Conservation (phyloP, 108 stramenopile species). For the Parietichytrium sp. region DNA sequence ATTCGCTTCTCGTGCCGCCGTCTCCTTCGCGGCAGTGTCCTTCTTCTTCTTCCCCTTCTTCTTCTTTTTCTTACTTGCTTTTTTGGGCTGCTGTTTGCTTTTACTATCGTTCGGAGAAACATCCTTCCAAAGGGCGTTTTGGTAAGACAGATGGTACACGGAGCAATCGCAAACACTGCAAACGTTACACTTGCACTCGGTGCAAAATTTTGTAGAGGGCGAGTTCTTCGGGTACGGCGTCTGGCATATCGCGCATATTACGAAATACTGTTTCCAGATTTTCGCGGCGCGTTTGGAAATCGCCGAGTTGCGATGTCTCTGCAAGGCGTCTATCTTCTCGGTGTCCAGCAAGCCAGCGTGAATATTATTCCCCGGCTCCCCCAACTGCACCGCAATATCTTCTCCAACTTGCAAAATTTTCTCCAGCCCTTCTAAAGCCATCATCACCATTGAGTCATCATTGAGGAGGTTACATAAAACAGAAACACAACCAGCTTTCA, state of each 20-base stretch:
- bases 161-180: slow-evolving; percentile 84
- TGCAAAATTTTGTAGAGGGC: slow-evolving; percentile 75
- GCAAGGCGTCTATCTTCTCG: slow-evolving; percentile 63
- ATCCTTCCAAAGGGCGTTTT: slow-evolving; percentile 87
- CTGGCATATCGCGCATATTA: slow-evolving; percentile 87
- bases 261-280: slow-evolving; percentile 93
- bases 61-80: slow-evolving; percentile 50
- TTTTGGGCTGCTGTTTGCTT: slow-evolving; percentile 75
- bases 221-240: slow-evolving; percentile 80
- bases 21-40: slow-evolving; percentile 68
- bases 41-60: slow-evolving; percentile 78
- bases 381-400: slow-evolving; percentile 42
- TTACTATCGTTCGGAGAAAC: slow-evolving; percentile 76
- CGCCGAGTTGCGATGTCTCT: slow-evolving; percentile 74
- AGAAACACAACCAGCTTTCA: slow-evolving; percentile 83
- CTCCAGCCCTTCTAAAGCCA: slow-evolving; percentile 95
- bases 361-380: neutral
- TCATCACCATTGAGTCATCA: slow-evolving; percentile 89
- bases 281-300: slow-evolving; percentile 80
- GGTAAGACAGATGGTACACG: slow-evolving; percentile 85
- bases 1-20: neutral
- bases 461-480: slow-evolving; percentile 74
- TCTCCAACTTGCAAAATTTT: slow-evolving; percentile 85
- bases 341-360: neutral
- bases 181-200: slow-evolving; percentile 91